Conservation (phyloP, 2,329 filamentous ascomycete genomes). For the Parafenestella ontariensis region DNA sequence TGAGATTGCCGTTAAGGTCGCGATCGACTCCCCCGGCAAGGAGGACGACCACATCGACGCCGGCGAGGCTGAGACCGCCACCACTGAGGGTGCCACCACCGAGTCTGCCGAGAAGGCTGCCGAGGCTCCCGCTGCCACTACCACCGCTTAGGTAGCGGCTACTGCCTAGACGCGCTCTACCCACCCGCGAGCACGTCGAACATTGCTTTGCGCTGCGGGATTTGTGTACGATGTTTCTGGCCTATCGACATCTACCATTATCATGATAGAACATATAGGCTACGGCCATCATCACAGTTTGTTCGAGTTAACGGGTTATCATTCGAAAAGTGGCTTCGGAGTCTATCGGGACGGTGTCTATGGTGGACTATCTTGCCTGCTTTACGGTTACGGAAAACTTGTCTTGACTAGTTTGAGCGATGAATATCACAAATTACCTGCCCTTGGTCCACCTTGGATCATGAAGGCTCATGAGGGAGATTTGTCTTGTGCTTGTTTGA, state of each 20-base stretch:
- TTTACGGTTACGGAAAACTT: conserved; percentile 34
- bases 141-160: conserved; percentile 43
- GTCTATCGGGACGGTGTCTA: conserved; percentile 40
- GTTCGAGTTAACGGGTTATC: conserved; percentile 31
- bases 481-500: neutral
- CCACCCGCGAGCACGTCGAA: conserved; percentile 19
- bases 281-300: conserved; percentile 40
- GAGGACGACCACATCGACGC: conserved; percentile 76
- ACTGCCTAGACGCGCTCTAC: conserved; percentile 24
- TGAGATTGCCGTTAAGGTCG: conserved; percentile 99
- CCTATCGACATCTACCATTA: conserved; percentile 39
- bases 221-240: conserved; percentile 27
- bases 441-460: conserved; percentile 4
- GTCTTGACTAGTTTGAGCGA: conserved; percentile 30
- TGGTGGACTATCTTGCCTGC: conserved; percentile 33
- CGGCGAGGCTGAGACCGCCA: conserved; percentile 50
- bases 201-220: conserved; percentile 33
- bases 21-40: conserved; percentile 99
- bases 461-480: conserved; percentile 1
- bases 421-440: conserved; percentile 6
- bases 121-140: conserved; percentile 33
- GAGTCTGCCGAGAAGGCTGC: conserved; percentile 26
- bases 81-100: conserved; percentile 32
- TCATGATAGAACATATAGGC: conserved; percentile 39
- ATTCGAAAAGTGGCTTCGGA: conserved; percentile 42